A percentile compares a stretch with the other conserved stretches of the same genome.
Conservation (phyloP, 83 land plant genomes). For the Picea abies region DNA sequence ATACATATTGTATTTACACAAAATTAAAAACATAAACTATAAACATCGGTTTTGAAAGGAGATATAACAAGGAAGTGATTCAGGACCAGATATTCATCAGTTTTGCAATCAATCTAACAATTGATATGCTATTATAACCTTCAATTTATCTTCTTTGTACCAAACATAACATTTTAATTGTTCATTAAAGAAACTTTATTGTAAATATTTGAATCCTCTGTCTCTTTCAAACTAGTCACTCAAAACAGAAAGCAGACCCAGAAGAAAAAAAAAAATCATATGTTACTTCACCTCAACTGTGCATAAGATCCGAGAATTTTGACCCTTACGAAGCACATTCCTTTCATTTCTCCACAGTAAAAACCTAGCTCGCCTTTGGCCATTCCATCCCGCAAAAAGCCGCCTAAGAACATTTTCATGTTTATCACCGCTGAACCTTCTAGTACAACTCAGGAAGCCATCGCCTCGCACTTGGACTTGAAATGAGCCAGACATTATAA, state of each 20-base stretch:
- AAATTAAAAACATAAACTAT: not conserved
- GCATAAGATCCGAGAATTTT: not conserved
- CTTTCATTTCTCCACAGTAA: not conserved
- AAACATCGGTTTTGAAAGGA: not conserved
- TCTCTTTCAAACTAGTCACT: too few relatives aligned
- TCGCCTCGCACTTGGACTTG: not conserved
- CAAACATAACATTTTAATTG: not conserved
- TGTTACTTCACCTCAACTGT: not conserved
- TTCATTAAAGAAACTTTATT: not conserved
- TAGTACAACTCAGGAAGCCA: not conserved
- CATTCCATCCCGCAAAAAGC: not conserved
- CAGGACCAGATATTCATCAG: not conserved
- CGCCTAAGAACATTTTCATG: not conserved
- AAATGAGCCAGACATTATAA: not conserved
- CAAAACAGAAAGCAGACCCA: not conserved
- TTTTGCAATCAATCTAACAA: not conserved
- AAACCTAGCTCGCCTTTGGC: not conserved
- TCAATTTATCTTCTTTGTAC: not conserved
- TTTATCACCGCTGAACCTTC: not conserved
- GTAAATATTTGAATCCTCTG: not conserved
- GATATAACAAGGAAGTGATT: not conserved
- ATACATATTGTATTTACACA: not conserved
- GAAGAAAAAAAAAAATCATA: not conserved
- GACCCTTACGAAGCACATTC: not conserved
- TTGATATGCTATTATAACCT: not conserved